Evolutionary conservation across 176 grass and related monocot genomes (phyloP).

Genomic region (Raddia distichophylla): DNA sequence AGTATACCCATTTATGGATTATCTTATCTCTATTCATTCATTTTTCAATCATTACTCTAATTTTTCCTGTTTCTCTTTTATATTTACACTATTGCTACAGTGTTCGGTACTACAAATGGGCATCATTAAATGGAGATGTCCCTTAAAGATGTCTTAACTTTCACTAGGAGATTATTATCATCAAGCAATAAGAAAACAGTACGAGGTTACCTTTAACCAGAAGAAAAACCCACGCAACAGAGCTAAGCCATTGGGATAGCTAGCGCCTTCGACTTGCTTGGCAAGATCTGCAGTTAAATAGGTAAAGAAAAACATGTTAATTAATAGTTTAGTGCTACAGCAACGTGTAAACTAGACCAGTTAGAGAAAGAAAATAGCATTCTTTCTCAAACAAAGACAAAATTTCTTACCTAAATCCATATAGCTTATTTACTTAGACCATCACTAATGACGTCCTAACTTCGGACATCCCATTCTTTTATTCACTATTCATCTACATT

Average conservation of each 20-base stretch:
- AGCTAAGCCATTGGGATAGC: conserved; percentile 42
- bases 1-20: too few relatives aligned
- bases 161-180: neutral
- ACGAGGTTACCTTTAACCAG: conserved; percentile 69
- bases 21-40: too few relatives aligned
- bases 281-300: conserved; percentile 56
- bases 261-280: conserved; percentile 38
- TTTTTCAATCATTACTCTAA: too few relatives aligned
- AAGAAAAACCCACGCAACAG: conserved; percentile 82
- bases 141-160: neutral
- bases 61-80: too few relatives aligned
- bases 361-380: conserved; percentile 22
- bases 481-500: too few relatives aligned
- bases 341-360: neutral
- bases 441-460: too few relatives aligned
- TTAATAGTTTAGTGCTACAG: neutral
- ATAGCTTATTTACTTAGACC: too few relatives aligned
- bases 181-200: neutral
- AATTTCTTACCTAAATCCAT: conserved; percentile 4
- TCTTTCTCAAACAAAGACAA: conserved; percentile 16
- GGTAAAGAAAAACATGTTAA: conserved; percentile 16
- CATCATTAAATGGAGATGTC: too few relatives aligned
- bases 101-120: too few relatives aligned
- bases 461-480: too few relatives aligned
- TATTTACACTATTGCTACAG: too few relatives aligned